phyloP scores from a whole-genome alignment of 768 basidiomycete species.

The Kwoniella dendrophila region DNA sequence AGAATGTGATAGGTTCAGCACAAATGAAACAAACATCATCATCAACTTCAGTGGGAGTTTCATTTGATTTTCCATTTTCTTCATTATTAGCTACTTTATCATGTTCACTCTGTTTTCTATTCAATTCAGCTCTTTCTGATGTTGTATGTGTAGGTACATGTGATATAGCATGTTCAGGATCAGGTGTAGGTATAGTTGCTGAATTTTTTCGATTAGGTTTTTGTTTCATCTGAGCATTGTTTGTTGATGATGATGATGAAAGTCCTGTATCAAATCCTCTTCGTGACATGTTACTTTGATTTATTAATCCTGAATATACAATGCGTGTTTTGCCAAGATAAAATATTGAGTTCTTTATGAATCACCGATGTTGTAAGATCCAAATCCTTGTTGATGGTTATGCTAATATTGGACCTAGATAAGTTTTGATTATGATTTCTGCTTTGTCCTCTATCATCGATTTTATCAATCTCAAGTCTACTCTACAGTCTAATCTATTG shows the following conservation, averaged over 20 bases:
- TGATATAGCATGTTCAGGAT: conserved; percentile 22
- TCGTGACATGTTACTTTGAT: conserved; percentile 15
- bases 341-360: too few species aligned
- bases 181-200: conserved; percentile 22
- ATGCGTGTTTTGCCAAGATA: neutral
- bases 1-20: conserved; percentile 89
- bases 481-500: neutral
- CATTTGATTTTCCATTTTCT: too few species aligned
- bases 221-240: neutral
- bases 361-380: too few species aligned
- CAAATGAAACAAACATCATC: conserved; percentile 78
- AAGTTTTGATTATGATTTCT: neutral
- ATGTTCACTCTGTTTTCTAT: conserved; percentile 7
- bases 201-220: conserved; percentile 16
- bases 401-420: neutral
- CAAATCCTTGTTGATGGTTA: too few species aligned
- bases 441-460: neutral
- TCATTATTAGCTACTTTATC: conserved; percentile 12
- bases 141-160: conserved; percentile 31
- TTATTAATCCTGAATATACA: neutral
- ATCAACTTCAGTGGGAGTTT: conserved; percentile 33
- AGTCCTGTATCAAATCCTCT: conserved; percentile 18
- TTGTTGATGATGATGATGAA: conserved; percentile 7
- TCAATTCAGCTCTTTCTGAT: conserved; percentile 17
- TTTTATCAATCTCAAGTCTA: neutral